Base-by-base conservation (phyloP, 75 land plant genomes). In the Cupressus sempervirens region DNA sequence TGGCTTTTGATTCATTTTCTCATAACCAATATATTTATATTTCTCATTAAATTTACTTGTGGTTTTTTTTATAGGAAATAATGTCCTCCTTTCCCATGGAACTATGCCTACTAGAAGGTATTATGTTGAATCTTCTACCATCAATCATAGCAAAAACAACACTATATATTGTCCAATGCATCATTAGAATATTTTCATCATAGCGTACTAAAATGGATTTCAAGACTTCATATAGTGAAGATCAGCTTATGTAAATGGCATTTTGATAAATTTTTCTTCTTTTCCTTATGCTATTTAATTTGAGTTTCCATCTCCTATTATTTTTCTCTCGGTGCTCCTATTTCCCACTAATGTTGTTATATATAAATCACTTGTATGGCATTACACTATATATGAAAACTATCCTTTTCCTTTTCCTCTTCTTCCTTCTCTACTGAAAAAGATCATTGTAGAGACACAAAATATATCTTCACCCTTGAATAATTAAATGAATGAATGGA, bases 61-160 rank as follows among this genome's bases (percentile, higher is more conserved):
- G 70, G 8, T 84, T 72, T 52, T 38, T 73, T n/a, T 91, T 92
- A 91, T 80, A 93, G 34, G 93, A 95, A 82, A 90, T 92, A 87
- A 84, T 95, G 40, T 87, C 93, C 30, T 95, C 89, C 87, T 95
- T 84, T 86, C 68, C 92, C 81, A 84, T 91, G 30, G 97, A 95
- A 74, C 86, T 93, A 38, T 92, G 93, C 83, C 83, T 93, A 4
- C 88, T 88, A 12, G 93, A 93, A 30, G 90, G 90, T 58, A 79
- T 86, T 82, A 92, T 89, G 92, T 86, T 93, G 30, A 90, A 87
- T 83, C 92, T 82, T 53, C 87, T 90, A 74, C 94, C 94, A 20
- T 92, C 94, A 23, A 43, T 90, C 73, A 29, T 93, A 81, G 90
- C 94, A 76, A 89, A 92, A 74, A 92, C 93, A 26, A 89, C 94